Conservation (phyloP, 345 rosid species). For the Brassica nigra region DNA sequence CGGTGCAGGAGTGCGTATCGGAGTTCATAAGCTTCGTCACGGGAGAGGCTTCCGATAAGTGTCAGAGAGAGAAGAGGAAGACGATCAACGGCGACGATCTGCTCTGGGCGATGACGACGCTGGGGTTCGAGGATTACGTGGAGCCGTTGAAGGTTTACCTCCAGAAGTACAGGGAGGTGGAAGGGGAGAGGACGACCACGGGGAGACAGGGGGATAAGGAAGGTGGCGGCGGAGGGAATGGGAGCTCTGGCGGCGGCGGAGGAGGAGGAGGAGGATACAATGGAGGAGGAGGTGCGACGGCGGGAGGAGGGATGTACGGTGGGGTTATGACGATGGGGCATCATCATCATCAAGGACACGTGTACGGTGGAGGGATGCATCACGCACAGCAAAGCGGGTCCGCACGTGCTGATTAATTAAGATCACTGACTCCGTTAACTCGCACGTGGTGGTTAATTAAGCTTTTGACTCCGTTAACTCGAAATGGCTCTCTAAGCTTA, state of each 20-base stretch:
- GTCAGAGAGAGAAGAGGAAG: slow-evolving; percentile 71
- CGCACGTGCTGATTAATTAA: slow-evolving; percentile 29
- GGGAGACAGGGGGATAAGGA: slow-evolving; percentile 48
- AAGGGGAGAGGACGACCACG: slow-evolving; percentile 58
- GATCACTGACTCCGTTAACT: background rate
- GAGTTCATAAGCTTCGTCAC: slow-evolving; percentile 80
- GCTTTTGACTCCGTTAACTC: slow-evolving; percentile 19
- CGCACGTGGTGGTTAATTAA: slow-evolving; percentile 6
- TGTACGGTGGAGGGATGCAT: slow-evolving; percentile 55
- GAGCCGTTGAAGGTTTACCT: slow-evolving; percentile 67
- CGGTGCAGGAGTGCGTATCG: slow-evolving; percentile 78
- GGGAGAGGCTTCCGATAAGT: slow-evolving; percentile 77
- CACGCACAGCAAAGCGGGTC: slow-evolving; percentile 44
- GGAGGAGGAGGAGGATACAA: slow-evolving; percentile 39
- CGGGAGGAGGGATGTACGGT: slow-evolving; percentile 48
- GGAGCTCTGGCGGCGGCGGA: slow-evolving; percentile 7
- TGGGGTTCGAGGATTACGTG: slow-evolving; percentile 74
- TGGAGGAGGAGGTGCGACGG: slow-evolving; percentile 44
- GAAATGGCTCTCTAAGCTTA: slow-evolving; percentile 24
- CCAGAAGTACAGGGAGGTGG: slow-evolving; percentile 73
- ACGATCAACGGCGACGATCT: slow-evolving; percentile 79
- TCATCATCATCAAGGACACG: slow-evolving; percentile 47
- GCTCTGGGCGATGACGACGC: slow-evolving; percentile 78
- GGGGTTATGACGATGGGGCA: slow-evolving; percentile 64
- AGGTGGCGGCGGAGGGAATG: slow-evolving; percentile 43